Percentiles rank a stretch among this genome's conserved stretches.
Conservation (phyloP, 1,284 basidiomycete species). For the Cryptococcus neoformans region DNA sequence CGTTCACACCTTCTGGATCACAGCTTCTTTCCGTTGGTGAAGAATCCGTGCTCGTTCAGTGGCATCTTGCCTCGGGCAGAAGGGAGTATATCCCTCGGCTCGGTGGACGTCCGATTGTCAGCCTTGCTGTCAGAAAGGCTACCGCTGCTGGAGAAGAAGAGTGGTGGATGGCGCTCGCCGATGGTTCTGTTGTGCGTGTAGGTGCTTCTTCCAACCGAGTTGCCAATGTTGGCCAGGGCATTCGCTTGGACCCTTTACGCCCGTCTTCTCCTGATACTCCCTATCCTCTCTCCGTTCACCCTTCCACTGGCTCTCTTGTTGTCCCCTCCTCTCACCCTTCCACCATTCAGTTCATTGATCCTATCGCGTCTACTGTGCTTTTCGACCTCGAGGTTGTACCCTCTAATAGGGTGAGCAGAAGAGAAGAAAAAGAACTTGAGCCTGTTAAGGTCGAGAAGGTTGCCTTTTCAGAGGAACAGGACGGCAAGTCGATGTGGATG, state of each 20-base stretch:
- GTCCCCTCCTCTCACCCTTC: constrained; percentile 93
- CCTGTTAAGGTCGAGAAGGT: constrained; percentile 72
- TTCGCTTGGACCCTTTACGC: constrained; percentile 37
- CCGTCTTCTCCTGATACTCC: constrained; percentile 19
- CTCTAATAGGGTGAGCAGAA: constrained; percentile 83
- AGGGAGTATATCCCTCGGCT: constrained; percentile 90
- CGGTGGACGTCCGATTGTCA: constrained; percentile 70
- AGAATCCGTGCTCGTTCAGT: constrained; percentile 92
- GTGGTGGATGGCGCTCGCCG: constrained; percentile 76
- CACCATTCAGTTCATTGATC: constrained; percentile 86
- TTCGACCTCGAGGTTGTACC: constrained; percentile 91
- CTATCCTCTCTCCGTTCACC: constrained; percentile 63
- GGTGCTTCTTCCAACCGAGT: constrained; percentile 69
- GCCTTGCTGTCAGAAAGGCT: constrained; percentile 62
- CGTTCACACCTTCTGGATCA: constrained; percentile 87
- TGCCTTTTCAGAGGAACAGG: constrained; percentile 57
- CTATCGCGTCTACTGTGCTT: constrained; percentile 64
- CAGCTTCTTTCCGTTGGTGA: constrained; percentile 94
- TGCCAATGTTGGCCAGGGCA: constrained; percentile 60
- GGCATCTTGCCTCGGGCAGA: constrained; percentile 83
- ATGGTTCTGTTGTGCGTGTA: constrained; percentile 79
- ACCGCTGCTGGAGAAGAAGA: constrained; percentile 66
- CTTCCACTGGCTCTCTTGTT: constrained; percentile 68
- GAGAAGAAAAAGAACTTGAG: constrained; percentile 67
- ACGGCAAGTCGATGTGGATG: constrained; percentile 70